Conservation (phyloP, 2,329 filamentous ascomycete genomes). For the Colletotrichum endophyticum region DNA sequence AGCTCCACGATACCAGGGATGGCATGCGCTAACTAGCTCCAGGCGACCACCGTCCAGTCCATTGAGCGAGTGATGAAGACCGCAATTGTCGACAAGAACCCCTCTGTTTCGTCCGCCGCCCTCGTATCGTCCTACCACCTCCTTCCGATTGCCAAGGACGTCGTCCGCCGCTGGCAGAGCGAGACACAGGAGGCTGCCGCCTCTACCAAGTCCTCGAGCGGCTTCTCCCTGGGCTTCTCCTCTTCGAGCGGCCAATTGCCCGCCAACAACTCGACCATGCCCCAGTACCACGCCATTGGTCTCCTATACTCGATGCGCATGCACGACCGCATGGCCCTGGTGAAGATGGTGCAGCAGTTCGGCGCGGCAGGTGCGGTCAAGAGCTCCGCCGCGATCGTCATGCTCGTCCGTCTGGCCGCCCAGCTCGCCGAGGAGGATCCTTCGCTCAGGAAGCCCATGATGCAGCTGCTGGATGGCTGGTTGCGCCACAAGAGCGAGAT, state of each 20-base stretch:
- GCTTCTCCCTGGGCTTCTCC: slow-evolving; percentile 92
- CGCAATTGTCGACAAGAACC: slow-evolving; percentile 98
- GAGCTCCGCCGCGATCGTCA: slow-evolving; percentile 89
- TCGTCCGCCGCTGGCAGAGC: slow-evolving; percentile 96
- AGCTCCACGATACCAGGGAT: not conserved
- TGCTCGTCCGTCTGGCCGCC: slow-evolving; percentile 90
- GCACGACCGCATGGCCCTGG: slow-evolving; percentile 96
- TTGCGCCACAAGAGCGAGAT: slow-evolving; percentile 98
- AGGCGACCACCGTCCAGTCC: slow-evolving; percentile 94
- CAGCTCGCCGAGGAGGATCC: slow-evolving; percentile 94
- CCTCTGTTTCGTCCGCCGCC: slow-evolving; percentile 94
- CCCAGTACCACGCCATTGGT: slow-evolving; percentile 97
- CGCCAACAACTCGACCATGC: slow-evolving; percentile 96
- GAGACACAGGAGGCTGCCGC: slow-evolving; percentile 97
- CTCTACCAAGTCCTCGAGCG: slow-evolving; percentile 84
- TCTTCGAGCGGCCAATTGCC: slow-evolving; percentile 74
- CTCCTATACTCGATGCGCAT: slow-evolving; percentile 97
- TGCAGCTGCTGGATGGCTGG: slow-evolving; percentile 95
- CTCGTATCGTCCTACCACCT: slow-evolving; percentile 98
- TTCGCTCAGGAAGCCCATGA: slow-evolving; percentile 92
- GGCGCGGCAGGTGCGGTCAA: slow-evolving; percentile 90
- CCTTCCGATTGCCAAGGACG: slow-evolving; percentile 92
- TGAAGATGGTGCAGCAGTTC: slow-evolving; percentile 99
- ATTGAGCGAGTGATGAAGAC: slow-evolving; percentile 99
- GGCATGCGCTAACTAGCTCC: slow-evolving; percentile 11